A percentile compares a stretch with the other conserved stretches of the same genome.
phyloP scores from a whole-genome alignment of 2,329 filamentous ascomycete species.

The Aaosphaeria arxii region DNA sequence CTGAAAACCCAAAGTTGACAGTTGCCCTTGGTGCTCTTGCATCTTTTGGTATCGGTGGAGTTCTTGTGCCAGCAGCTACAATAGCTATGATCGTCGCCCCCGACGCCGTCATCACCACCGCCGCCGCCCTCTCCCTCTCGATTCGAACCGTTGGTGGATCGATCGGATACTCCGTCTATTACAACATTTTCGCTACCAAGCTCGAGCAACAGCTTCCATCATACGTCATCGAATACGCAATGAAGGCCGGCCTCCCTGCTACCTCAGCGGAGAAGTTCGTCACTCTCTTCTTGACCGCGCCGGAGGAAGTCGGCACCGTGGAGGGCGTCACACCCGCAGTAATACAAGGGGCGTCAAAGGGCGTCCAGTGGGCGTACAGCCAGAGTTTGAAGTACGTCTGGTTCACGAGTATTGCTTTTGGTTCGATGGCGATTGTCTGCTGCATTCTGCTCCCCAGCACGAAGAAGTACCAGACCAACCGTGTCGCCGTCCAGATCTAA shows the following conservation, averaged over 20 bases:
- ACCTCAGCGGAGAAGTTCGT: conserved; percentile 36
- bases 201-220: conserved; percentile 19
- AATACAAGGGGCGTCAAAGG: conserved; percentile 21
- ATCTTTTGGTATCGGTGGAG: conserved; percentile 37
- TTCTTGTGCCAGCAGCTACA: conserved; percentile 33
- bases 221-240: conserved; percentile 24
- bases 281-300: conserved; percentile 24
- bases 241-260: conserved; percentile 39
- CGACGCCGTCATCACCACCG: conserved; percentile 33
- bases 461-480: conserved; percentile 31
- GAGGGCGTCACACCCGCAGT: conserved; percentile 26
- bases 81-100: conserved; percentile 33
- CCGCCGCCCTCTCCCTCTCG: conserved; percentile 42
- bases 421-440: conserved; percentile 25
- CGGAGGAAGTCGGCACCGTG: conserved; percentile 12
- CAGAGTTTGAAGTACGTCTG: conserved; percentile 32
- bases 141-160: conserved; percentile 43
- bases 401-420: conserved; percentile 30
- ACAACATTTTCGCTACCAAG: conserved; percentile 33
- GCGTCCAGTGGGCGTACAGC: conserved; percentile 27
- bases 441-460: conserved; percentile 28
- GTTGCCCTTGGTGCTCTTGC: conserved; percentile 31
- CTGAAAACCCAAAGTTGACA: conserved; percentile 27
- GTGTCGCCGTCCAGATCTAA: conserved; percentile 27
- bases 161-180: conserved; percentile 36